These are phyloP conservation scores for Brassica carinata DNA, from an alignment of 345 rosid genomes.

Conservation along the genomic window DNA sequence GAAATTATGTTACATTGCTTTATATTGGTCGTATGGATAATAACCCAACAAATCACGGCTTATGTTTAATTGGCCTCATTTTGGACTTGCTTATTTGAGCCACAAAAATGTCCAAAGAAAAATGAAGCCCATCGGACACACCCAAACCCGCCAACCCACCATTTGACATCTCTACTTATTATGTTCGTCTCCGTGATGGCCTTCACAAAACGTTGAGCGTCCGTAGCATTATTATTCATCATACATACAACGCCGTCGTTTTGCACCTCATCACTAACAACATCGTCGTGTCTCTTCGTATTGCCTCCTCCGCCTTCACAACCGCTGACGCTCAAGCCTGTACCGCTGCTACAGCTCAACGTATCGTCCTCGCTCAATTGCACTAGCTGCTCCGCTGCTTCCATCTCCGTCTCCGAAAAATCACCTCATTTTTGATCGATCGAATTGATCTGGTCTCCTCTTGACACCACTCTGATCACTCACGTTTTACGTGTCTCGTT, in stretches of 20 bases:
- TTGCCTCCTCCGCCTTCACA: not conserved
- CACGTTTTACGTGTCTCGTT: slow-evolving; percentile 1
- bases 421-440: slow-evolving; percentile 4
- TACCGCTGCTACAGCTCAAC: slow-evolving; percentile 36
- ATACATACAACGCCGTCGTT: slow-evolving; percentile 3
- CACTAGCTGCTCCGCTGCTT: slow-evolving; percentile 36
- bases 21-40: no score
- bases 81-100: no score
- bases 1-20: no score
- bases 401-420: slow-evolving; percentile 27
- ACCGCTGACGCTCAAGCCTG: slow-evolving; percentile 9
- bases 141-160: no score
- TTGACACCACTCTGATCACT: not conserved
- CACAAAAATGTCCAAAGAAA: no score
- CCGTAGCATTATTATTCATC: not conserved
- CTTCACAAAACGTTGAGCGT: not conserved
- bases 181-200: slow-evolving; percentile 4
- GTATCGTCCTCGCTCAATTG: slow-evolving; percentile 36
- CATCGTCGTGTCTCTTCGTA: slow-evolving; percentile 22
- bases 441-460: not conserved
- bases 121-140: no score
- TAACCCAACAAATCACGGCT: no score
- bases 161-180: no score
- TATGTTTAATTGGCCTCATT: no score
- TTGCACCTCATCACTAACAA: no score